Conservation (phyloP, 169 alveolate species). For the Eimeria praecox region DNA sequence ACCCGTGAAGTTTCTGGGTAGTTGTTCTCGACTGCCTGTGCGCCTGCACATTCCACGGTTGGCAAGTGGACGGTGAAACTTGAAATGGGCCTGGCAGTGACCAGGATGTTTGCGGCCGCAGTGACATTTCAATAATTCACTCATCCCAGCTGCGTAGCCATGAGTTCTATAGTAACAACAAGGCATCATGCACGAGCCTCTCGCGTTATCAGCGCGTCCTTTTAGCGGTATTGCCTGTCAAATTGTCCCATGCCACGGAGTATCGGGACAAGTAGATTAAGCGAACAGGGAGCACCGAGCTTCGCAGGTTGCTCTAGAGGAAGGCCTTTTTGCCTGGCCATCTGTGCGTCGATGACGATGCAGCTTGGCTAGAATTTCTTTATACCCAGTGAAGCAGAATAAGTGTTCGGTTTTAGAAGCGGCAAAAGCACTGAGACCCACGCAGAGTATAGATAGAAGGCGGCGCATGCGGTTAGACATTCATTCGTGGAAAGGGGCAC, state of each 20-base stretch:
- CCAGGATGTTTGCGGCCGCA: slow-evolving; percentile 76
- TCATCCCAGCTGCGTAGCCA: slow-evolving; percentile 3
- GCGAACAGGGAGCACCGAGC: background rate
- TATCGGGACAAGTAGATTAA: background rate
- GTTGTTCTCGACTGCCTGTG: slow-evolving; percentile 50
- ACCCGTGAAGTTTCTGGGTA: slow-evolving; percentile 71
- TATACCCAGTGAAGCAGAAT: background rate
- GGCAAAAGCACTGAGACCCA: background rate
- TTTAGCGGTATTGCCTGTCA: background rate
- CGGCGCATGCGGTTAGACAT: background rate
- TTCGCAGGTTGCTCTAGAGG: background rate
- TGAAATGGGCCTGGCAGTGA: slow-evolving; percentile 74
- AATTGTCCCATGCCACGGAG: background rate
- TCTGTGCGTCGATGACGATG: background rate
- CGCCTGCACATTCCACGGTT: slow-evolving; percentile 28
- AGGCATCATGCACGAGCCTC: background rate
- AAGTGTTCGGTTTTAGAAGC: background rate
- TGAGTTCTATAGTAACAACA: background rate
- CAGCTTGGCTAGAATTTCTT: background rate
- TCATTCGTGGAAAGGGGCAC: background rate
- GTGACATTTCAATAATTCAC: slow-evolving; percentile 43
- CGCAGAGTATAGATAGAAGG: background rate
- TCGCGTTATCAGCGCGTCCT: background rate
- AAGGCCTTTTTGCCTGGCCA: background rate
- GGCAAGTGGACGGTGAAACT: slow-evolving; percentile 66